phyloP scores from a whole-genome alignment of 768 basidiomycete species.

The Trametes maxima region DNA sequence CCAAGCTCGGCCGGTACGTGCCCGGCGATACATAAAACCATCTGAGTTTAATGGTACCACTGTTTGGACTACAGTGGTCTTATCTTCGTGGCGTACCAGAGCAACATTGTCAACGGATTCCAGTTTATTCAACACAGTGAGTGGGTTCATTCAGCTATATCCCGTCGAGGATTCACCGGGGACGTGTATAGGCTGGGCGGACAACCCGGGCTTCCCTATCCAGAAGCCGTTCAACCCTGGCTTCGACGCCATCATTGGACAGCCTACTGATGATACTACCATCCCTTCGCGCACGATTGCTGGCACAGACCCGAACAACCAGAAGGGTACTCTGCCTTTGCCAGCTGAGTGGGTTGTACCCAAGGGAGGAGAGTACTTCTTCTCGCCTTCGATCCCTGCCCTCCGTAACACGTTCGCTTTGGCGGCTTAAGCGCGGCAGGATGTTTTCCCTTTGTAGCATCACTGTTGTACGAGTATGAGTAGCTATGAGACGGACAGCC shows the following conservation, averaged over 20 bases:
- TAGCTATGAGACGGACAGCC: background rate
- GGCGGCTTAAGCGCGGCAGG: background rate
- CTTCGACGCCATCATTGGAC: slow-evolving; percentile 52
- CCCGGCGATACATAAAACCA: slow-evolving; percentile 34
- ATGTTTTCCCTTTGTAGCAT: background rate
- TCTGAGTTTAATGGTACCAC: slow-evolving; percentile 33
- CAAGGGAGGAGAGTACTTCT: slow-evolving; percentile 39
- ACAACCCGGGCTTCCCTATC: slow-evolving; percentile 37
- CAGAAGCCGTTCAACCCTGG: slow-evolving; percentile 33
- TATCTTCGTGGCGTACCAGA: slow-evolving; percentile 35
- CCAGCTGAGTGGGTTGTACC: slow-evolving; percentile 30
- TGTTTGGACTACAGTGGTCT: background rate
- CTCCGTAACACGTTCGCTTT: slow-evolving; percentile 22
- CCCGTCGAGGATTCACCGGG: background rate
- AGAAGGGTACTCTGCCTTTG: slow-evolving; percentile 18
- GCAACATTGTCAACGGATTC: slow-evolving; percentile 35
- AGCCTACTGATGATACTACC: slow-evolving; percentile 4
- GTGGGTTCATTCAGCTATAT: background rate
- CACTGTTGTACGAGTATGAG: background rate
- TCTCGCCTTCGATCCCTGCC: slow-evolving; percentile 35
- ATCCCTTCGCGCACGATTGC: slow-evolving; percentile 17
- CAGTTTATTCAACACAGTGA: slow-evolving; percentile 35
- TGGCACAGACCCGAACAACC: slow-evolving; percentile 29
- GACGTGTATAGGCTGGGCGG: slow-evolving; percentile 24
- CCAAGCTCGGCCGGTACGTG: slow-evolving; percentile 42